These are phyloP conservation scores for Astraeus odoratus DNA, from an alignment of 768 basidiomycete species.

Conservation along the genomic window DNA sequence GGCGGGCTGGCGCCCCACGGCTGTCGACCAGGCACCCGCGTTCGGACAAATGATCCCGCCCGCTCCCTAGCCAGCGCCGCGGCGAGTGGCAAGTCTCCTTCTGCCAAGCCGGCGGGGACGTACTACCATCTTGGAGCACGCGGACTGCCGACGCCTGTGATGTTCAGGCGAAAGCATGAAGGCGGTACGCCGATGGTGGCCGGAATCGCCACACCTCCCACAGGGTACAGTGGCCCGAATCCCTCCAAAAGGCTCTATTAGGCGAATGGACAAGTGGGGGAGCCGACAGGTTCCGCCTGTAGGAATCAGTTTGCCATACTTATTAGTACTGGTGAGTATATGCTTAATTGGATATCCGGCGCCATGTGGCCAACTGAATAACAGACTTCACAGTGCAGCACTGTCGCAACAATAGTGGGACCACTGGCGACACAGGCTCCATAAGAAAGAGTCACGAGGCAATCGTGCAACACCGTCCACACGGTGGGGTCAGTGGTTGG, in stretches of 20 bases:
- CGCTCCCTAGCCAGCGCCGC: conserved; percentile 58
- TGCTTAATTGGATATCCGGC: no score
- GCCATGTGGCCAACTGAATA: no score
- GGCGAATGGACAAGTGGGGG: conserved; percentile 26
- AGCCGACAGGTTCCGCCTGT: no score
- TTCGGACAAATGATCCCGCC: conserved; percentile 64
- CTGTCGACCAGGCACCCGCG: conserved; percentile 54
- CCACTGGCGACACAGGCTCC: no score
- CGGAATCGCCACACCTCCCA: conserved; percentile 50
- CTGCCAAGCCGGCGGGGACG: conserved; percentile 71
- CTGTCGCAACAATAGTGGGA: no score
- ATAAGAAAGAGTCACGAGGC: no score
- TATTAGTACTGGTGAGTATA: no score
- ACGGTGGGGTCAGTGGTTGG: no score
- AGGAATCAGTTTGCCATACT: no score
- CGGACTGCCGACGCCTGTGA: conserved; percentile 79
- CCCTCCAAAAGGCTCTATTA: conserved; percentile 27
- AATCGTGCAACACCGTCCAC: no score
- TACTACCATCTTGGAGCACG: conserved; percentile 93
- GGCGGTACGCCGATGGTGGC: conserved; percentile 56
- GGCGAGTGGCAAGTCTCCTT: conserved; percentile 45
- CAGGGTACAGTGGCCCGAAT: conserved; percentile 44
- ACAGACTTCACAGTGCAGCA: no score
- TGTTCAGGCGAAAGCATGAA: conserved; percentile 90
- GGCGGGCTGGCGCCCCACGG: conserved; percentile 72